phyloP scores from a whole-genome alignment of 1,139 yeast genomes.

The Taphrina flavorubra region DNA sequence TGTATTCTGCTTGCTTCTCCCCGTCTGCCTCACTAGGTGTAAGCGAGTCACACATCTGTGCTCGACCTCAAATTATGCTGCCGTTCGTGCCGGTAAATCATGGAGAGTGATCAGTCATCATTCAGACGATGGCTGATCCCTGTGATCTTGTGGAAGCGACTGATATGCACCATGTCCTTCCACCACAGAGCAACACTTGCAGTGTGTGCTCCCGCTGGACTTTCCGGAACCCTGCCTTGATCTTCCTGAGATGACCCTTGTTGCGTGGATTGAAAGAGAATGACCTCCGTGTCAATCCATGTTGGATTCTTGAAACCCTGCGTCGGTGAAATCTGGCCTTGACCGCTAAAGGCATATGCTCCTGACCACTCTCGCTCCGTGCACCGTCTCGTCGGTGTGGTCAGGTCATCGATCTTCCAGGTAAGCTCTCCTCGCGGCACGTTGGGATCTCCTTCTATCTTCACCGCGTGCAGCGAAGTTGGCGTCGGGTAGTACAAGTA shows the following conservation, averaged over 20 bases:
- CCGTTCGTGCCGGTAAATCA: background rate
- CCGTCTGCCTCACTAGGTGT: too few species aligned
- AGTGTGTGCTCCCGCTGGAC: too few species aligned
- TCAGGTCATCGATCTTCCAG: slow-evolving; percentile 48
- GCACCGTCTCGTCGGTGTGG: slow-evolving; percentile 44
- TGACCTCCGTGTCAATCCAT: slow-evolving; percentile 43
- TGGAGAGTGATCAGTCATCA: too few species aligned
- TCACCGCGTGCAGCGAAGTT: slow-evolving; percentile 15
- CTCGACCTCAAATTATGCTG: too few species aligned
- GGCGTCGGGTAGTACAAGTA: slow-evolving; percentile 22
- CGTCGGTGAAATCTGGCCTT: slow-evolving; percentile 48
- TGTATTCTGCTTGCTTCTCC: too few species aligned
- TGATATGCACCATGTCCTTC: slow-evolving; percentile 24
- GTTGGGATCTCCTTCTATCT: slow-evolving; percentile 47
- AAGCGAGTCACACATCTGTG: too few species aligned
- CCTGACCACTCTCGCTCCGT: slow-evolving; percentile 48
- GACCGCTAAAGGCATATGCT: slow-evolving; percentile 47
- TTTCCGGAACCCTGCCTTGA: background rate
- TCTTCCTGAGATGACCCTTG: background rate
- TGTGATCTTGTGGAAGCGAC: slow-evolving; percentile 15
- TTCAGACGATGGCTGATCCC: slow-evolving; percentile 6
- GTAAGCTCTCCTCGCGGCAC: slow-evolving; percentile 50
- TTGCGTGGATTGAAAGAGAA: slow-evolving; percentile 16
- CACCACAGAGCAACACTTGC: slow-evolving; percentile 23
- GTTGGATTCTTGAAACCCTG: slow-evolving; percentile 47